phyloP scores from a whole-genome alignment of 2,329 filamentous ascomycete species.

The Hyphodiscus sp. region DNA sequence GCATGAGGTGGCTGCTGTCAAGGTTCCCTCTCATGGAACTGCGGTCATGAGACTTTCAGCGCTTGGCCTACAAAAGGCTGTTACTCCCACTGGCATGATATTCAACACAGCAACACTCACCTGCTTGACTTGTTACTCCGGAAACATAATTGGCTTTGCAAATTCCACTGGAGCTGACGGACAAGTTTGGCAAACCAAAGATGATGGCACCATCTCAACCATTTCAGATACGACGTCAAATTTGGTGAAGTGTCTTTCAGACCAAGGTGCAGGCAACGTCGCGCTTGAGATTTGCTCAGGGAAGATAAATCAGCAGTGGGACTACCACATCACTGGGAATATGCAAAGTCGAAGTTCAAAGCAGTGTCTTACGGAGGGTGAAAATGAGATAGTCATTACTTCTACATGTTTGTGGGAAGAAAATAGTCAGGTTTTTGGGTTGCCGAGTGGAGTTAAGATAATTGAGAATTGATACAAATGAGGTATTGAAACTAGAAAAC shows the following conservation, averaged over 20 bases:
- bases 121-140: conserved; percentile 32
- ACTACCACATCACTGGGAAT: conserved; percentile 38
- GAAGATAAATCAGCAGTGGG: conserved; percentile 34
- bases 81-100: conserved; percentile 39
- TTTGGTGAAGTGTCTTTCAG: conserved; percentile 34
- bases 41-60: conserved; percentile 36
- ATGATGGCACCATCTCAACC: conserved; percentile 33
- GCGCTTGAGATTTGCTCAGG: conserved; percentile 30
- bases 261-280: conserved; percentile 26
- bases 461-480: neutral
- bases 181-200: conserved; percentile 37
- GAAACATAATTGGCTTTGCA: conserved; percentile 27
- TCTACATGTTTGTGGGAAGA: conserved; percentile 32
- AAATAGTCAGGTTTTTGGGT: conserved; percentile 40
- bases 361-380: conserved; percentile 35
- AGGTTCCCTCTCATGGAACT: conserved; percentile 32
- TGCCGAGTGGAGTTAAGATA: conserved; percentile 37
- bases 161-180: conserved; percentile 33
- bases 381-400: conserved; percentile 22
- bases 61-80: conserved; percentile 17
- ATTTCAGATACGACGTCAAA: conserved; percentile 25
- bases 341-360: conserved; percentile 31
- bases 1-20: conserved; percentile 29
- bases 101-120: conserved; percentile 42
- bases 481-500: neutral